These are phyloP conservation scores for Cyclotella choctawhatcheeana DNA, from an alignment of 108 stramenopile genomes.

Conservation along the genomic window DNA sequence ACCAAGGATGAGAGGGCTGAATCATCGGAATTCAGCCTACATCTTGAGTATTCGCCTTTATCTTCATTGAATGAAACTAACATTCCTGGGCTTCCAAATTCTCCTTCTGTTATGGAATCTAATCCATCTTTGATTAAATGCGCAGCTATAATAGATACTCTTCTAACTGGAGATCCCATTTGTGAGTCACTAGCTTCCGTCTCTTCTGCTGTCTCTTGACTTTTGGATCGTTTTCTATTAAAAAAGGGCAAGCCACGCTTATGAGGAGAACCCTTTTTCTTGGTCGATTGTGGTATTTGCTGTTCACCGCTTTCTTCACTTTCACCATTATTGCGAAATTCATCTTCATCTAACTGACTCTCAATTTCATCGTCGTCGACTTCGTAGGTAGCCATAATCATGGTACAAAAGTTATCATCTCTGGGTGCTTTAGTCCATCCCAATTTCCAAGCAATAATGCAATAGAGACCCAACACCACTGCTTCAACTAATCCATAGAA, in stretches of 20 bases:
- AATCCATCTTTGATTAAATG: slow-evolving; percentile 3
- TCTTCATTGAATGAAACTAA: slow-evolving; percentile 24
- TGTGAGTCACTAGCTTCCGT: not conserved
- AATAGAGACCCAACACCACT: slow-evolving; percentile 69
- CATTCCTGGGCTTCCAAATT: slow-evolving; percentile 15
- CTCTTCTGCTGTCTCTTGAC: not conserved
- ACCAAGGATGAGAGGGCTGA: slow-evolving; percentile 12
- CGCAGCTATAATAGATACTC: slow-evolving; percentile 7
- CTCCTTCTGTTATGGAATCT: slow-evolving; percentile 30
- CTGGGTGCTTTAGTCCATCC: slow-evolving; percentile 85
- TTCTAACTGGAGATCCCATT: slow-evolving; percentile 9
- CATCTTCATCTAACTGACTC: slow-evolving; percentile 6
- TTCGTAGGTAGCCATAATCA: slow-evolving; percentile 70
- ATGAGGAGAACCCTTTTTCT: not conserved
- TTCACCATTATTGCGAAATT: slow-evolving; percentile 1
- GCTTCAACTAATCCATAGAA: slow-evolving; percentile 80
- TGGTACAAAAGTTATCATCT: slow-evolving; percentile 64
- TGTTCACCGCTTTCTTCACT: not conserved
- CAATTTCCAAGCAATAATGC: slow-evolving; percentile 72
- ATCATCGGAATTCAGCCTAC: slow-evolving; percentile 34
- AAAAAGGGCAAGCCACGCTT: slow-evolving; percentile 1
- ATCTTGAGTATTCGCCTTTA: slow-evolving; percentile 27
- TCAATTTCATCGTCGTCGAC: slow-evolving; percentile 40
- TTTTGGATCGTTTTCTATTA: not conserved
- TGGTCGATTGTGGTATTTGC: not conserved